A percentile compares a stretch with the other conserved stretches of the same genome.
Evolutionary conservation across 352 stramenopile species (phyloP).

Genomic region (Sclerospora graminicola): DNA sequence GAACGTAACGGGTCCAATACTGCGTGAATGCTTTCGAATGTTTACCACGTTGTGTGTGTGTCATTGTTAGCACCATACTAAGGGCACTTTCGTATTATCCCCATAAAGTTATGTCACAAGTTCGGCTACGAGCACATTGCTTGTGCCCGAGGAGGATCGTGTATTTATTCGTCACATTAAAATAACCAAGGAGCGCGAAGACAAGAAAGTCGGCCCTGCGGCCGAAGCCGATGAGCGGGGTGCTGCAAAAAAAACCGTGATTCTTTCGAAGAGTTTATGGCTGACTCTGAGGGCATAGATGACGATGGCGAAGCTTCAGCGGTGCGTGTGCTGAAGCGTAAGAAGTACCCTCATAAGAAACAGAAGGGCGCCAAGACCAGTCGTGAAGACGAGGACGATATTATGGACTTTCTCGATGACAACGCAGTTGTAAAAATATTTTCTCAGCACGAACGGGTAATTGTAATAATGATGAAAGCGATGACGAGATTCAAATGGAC

Average conservation of each 20-base stretch:
- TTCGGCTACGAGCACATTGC: slow-evolving; percentile 90
- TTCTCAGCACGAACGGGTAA: slow-evolving; percentile 24
- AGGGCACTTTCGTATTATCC: slow-evolving; percentile 91
- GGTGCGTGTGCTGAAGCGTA: slow-evolving; percentile 68
- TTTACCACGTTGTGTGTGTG: no score
- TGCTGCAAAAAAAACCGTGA: slow-evolving; percentile 40
- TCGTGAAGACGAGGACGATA: slow-evolving; percentile 77
- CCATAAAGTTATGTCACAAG: slow-evolving; percentile 92
- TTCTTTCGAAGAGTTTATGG: slow-evolving; percentile 77
- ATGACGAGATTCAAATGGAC: slow-evolving; percentile 84
- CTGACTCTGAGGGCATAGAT: slow-evolving; percentile 72
- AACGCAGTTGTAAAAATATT: slow-evolving; percentile 87
- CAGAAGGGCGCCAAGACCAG: slow-evolving; percentile 69
- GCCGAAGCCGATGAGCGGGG: slow-evolving; percentile 27
- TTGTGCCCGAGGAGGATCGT: slow-evolving; percentile 86
- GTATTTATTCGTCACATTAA: slow-evolving; percentile 93
- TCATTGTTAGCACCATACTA: no score
- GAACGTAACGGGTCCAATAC: no score
- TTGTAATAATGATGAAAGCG: slow-evolving; percentile 34
- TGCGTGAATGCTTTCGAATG: no score
- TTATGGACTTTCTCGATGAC: slow-evolving; percentile 90
- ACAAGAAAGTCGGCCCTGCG: slow-evolving; percentile 76
- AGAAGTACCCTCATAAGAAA: slow-evolving; percentile 72
- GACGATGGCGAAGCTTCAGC: slow-evolving; percentile 71
- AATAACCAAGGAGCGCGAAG: slow-evolving; percentile 89